These are phyloP conservation scores for Eucommia ulmoides DNA, from an alignment of 257 asterid species.

Conservation along the genomic window DNA sequence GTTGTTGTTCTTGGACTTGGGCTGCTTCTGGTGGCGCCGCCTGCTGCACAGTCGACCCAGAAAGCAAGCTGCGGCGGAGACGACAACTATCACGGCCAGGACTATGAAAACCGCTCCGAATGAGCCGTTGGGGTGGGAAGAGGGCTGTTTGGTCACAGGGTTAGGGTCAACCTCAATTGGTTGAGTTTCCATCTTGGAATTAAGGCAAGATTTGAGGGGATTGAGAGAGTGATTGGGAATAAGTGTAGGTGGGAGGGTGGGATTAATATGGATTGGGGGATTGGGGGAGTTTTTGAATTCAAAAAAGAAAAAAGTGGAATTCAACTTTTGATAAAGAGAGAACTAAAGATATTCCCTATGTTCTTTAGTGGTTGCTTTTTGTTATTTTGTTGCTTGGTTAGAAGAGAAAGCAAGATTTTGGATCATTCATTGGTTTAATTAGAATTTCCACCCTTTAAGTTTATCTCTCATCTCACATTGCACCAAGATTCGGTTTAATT, in stretches of 20 bases:
- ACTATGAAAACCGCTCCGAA: constrained; percentile 65
- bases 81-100: constrained; percentile 52
- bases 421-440: no score
- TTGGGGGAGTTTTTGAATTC: constrained; percentile 22
- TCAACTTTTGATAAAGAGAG: constrained; percentile 62
- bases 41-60: constrained; percentile 58
- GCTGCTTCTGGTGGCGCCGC: constrained; percentile 22
- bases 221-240: neutral
- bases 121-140: constrained; percentile 51
- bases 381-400: constrained; percentile 22
- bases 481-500: no score
- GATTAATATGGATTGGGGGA: constrained; percentile 8
- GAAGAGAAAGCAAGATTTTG: constrained; percentile 25
- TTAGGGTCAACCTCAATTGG: constrained; percentile 36
- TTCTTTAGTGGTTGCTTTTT: constrained; percentile 18
- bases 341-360: constrained; percentile 47
- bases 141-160: constrained; percentile 26
- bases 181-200: constrained; percentile 33
- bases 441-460: no score
- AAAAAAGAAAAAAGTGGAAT: constrained; percentile 29
- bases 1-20: constrained; percentile 17
- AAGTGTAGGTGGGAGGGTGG: constrained; percentile 2
- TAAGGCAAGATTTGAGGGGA: neutral
- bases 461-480: no score
- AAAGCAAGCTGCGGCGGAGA: constrained; percentile 55